Evolutionary conservation across 2,329 filamentous ascomycete species (phyloP).

Genomic region (Penicillium paneum): DNA sequence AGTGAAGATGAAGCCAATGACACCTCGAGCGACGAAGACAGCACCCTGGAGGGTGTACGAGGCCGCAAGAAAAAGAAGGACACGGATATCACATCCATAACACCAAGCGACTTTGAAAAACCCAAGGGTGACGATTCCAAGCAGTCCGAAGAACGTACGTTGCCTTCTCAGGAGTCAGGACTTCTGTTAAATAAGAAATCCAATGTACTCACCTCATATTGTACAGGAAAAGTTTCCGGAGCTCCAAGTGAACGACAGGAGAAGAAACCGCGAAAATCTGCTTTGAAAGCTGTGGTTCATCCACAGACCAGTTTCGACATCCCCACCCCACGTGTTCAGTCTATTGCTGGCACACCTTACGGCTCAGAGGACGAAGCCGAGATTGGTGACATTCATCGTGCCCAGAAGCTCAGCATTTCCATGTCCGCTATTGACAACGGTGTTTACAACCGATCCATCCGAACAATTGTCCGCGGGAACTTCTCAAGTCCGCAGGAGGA

Average conservation of each 20-base stretch:
- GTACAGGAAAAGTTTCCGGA: conserved; percentile 8
- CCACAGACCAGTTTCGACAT: conserved; percentile 79
- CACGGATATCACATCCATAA: conserved; percentile 26
- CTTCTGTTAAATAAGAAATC: background rate
- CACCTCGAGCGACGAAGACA: conserved; percentile 64
- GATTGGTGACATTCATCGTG: conserved; percentile 77
- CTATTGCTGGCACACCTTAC: conserved; percentile 57
- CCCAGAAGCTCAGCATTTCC: conserved; percentile 77
- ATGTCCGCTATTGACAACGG: conserved; percentile 73
- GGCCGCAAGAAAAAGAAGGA: conserved; percentile 28
- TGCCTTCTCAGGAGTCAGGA: background rate
- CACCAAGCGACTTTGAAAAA: conserved; percentile 29
- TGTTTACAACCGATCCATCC: conserved; percentile 75
- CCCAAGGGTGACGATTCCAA: conserved; percentile 52
- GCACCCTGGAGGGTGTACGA: conserved; percentile 34
- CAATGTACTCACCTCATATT: conserved; percentile 2
- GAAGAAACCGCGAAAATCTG: conserved; percentile 35
- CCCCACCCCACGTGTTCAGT: conserved; percentile 55
- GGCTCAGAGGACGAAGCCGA: conserved; percentile 86
- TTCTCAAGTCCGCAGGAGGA: conserved; percentile 69
- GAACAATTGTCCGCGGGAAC: conserved; percentile 87
- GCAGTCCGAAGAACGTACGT: conserved; percentile 71
- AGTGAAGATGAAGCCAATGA: conserved; percentile 59
- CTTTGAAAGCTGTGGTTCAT: conserved; percentile 59
- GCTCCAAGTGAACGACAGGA: conserved; percentile 31